Base-by-base conservation (phyloP, 2,329 filamentous ascomycete species). In the Diaporthe longicolla region DNA sequence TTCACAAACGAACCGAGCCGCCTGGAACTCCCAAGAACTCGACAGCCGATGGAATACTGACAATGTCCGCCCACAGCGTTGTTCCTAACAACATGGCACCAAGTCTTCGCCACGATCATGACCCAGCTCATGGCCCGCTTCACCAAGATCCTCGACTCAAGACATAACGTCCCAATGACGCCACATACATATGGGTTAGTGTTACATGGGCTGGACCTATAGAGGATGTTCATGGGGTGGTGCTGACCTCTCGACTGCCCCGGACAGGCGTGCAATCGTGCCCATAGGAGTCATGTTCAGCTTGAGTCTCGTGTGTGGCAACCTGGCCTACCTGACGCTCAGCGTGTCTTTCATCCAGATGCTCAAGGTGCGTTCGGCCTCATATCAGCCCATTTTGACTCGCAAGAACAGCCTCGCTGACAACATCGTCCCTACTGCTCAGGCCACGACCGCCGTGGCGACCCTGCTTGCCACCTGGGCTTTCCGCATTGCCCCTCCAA, bases 331-430 rank as follows among this genome's bases (percentile, higher is more conserved):
- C 82, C 89, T 97, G 72, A 97, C 97, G 83, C 89, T 97, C 74
- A 95, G 93, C 77, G 95, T 97, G 74, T 93, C 95, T 73, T 97
- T 97, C 84, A 97, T 98, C 80, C 95, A 97, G 87, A 98, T 98
- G 95, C 90, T 98, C 83, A 98, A 98, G 93, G 93, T 94, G 77
- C 17, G 77, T 70, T 32, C 8, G 15, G 29, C 3, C 9, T 26
- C 9, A 1, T 1, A 2, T 3, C 19, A 8, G 29, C 7, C 13
- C 13, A 29, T 43, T 4, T 78, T 24, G 77, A 40, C 3, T 10
- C n/a, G 21, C 69, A 61, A 61, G 15, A 29, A 8, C 3, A 37
- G 2, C 13, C 17, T n/a, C 17, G 19, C 55, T 72, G 55, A 71
- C 57, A 17, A n/a, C 17, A 5, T 40, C 7, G 24, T 26, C n/a